Base-by-base conservation (phyloP, 306 rosid genomes). In the apple (Malus domestica) region DNA sequence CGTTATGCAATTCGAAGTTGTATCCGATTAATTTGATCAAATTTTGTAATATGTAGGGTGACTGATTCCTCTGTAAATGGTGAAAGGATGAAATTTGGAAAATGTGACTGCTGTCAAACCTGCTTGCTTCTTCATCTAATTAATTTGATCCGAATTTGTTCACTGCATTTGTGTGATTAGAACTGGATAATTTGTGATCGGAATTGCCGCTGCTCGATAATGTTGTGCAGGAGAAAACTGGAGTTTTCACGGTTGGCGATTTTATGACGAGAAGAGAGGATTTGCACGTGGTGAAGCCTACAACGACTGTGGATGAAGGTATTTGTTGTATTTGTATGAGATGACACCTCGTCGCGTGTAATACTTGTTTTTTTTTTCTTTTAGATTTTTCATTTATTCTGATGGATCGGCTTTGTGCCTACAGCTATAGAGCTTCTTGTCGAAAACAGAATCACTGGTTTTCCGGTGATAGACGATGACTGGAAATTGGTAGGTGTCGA, bases 231-330 rank as follows among this genome's bases (percentile, higher is more conserved):
- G 80, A 93, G 68, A 90, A 80, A 79, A 80, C 73, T 87, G 96
- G 88, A 73, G 77, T 83, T 10, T 86, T 87, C 75, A 92, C 85
- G 2, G 99, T 95, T 79, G 99, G 99, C 80, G 97, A 95, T 67
- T 95, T 92, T 65, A 95, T 95, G 99, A 92, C 97, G 15, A 86
- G 77, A 81, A 85, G 81, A 86, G 93, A 87, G 76, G 83, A 92
- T 10, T 83, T 95, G 71, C 90, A 80, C 76, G 96, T 86, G 67
- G 99, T 95, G 68, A 90, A 87, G 88, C 90, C 97, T 38, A 82
- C 96, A 61, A 95, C 99, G 29, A 79, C 96, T 45, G 99, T 95
- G 16, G 97, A 92, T 22, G 99, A 95, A 88, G 97, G 99, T 95
- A 80, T 66, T 70, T 27, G 27, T 79, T 29, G 27, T 46, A 46